A percentile compares a stretch with the other conserved stretches of the same genome.
These are phyloP conservation scores for Taphrina communis DNA, from an alignment of 1,139 yeast species.

Conservation along the genomic window DNA sequence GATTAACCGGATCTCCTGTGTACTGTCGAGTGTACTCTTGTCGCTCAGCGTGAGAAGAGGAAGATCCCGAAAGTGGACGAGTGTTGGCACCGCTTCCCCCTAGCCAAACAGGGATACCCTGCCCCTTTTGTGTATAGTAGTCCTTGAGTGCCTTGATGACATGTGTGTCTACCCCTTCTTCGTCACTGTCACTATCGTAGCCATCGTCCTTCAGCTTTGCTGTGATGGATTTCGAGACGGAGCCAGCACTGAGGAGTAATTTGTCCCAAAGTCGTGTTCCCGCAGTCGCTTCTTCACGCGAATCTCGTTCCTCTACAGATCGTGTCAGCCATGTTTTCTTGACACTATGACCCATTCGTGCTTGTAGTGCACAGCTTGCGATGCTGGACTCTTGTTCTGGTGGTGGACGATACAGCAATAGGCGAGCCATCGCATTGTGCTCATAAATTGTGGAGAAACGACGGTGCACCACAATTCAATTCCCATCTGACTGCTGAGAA, in stretches of 20 bases:
- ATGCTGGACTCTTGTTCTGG: background rate
- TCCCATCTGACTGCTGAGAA: background rate
- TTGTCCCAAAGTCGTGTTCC: conserved; percentile 38
- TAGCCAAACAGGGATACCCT: conserved; percentile 36
- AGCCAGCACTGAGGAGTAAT: conserved; percentile 29
- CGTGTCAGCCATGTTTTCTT: conserved; percentile 10
- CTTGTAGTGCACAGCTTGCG: background rate
- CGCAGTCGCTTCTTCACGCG: conserved; percentile 34
- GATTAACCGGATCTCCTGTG: background rate
- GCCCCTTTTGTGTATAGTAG: conserved; percentile 32
- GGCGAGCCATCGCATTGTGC: background rate
- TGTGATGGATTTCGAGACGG: conserved; percentile 28
- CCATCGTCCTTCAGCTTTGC: conserved; percentile 36
- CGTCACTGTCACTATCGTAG: conserved; percentile 33
- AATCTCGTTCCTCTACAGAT: conserved; percentile 21
- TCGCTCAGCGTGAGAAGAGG: background rate
- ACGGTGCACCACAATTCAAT: background rate
- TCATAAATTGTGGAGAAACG: conserved; percentile 1
- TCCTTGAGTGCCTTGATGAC: conserved; percentile 38
- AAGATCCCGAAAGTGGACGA: conserved; percentile 2
- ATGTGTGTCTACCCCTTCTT: conserved; percentile 38
- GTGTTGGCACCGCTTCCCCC: conserved; percentile 23
- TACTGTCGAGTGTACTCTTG: background rate
- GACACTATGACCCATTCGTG: background rate
- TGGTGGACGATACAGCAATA: too few relatives aligned